phyloP scores from a whole-genome alignment of 2,329 filamentous ascomycete species.

The Penicillium digitatum region DNA sequence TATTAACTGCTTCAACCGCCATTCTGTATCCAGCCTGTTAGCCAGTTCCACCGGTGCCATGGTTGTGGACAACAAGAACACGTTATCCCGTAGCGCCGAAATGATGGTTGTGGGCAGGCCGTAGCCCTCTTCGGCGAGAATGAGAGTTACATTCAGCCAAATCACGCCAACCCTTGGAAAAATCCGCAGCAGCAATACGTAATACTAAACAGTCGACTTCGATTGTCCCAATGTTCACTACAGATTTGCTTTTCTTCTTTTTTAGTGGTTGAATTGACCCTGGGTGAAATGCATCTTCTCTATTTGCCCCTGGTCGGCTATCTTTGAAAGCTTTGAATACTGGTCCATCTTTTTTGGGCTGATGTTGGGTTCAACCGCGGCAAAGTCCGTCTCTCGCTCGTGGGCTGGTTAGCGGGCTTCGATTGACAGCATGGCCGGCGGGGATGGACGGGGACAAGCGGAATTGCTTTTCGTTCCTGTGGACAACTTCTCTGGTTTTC shows the following conservation, averaged over 20 bases:
- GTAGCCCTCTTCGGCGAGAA: conserved; percentile 4
- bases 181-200: too few relatives aligned
- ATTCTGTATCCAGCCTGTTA: conserved; percentile 39
- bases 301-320: neutral
- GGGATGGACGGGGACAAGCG: neutral
- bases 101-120: conserved; percentile 30
- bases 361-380: neutral
- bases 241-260: conserved; percentile 3
- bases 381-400: neutral
- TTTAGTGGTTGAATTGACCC: neutral
- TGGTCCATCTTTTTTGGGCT: neutral
- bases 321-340: neutral
- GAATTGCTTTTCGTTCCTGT: neutral
- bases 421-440: neutral
- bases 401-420: neutral
- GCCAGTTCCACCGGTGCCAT: conserved; percentile 47
- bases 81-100: conserved; percentile 16
- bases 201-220: too few relatives aligned
- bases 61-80: conserved; percentile 19
- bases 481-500: neutral
- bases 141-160: conserved; percentile 3
- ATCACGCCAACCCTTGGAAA: conserved; percentile 1
- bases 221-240: conserved; percentile 3
- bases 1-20: conserved; percentile 14
- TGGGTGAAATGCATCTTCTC: neutral